Evolutionary conservation across 176 grass and related monocot genomes (phyloP).

Genomic region (Elaeis guineensis): DNA sequence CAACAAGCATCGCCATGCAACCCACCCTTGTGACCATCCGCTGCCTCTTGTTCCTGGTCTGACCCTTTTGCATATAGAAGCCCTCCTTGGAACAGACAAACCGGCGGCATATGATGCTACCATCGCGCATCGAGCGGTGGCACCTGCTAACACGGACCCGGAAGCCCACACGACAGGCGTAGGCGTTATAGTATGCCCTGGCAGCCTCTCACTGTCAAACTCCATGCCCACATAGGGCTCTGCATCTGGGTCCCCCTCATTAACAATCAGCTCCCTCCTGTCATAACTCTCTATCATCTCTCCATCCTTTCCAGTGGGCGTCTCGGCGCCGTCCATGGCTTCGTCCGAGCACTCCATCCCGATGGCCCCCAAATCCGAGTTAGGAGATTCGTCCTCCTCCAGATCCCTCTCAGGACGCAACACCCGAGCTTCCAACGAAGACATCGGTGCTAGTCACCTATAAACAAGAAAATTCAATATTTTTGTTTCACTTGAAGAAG

Average conservation of each 20-base stretch:
- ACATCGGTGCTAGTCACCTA: too few species aligned
- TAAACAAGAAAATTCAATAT: too few species aligned
- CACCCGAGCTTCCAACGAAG: too few species aligned
- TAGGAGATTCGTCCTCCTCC: too few species aligned
- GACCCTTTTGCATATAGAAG: constrained; percentile 33
- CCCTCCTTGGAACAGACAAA: constrained; percentile 71
- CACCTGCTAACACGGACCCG: constrained; percentile 47
- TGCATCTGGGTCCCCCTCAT: constrained; percentile 31
- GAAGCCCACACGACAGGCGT: constrained; percentile 43
- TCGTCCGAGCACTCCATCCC: too few species aligned
- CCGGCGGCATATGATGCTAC: constrained; percentile 49
- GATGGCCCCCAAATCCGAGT: too few species aligned
- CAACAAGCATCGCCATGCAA: constrained; percentile 63
- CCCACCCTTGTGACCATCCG: constrained; percentile 46
- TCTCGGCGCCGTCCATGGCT: not conserved
- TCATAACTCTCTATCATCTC: not conserved
- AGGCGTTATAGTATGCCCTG: constrained; percentile 46
- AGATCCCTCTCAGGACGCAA: too few species aligned
- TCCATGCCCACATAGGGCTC: constrained; percentile 59
- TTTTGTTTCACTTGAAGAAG: too few species aligned
- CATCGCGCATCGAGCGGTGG: constrained; percentile 53
- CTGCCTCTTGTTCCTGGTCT: constrained; percentile 36
- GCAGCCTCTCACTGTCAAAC: constrained; percentile 55
- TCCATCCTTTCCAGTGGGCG: not conserved
- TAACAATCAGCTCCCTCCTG: constrained; percentile 29